Conservation (phyloP, 2,329 filamentous ascomycete genomes). For the Venturia asperata region DNA sequence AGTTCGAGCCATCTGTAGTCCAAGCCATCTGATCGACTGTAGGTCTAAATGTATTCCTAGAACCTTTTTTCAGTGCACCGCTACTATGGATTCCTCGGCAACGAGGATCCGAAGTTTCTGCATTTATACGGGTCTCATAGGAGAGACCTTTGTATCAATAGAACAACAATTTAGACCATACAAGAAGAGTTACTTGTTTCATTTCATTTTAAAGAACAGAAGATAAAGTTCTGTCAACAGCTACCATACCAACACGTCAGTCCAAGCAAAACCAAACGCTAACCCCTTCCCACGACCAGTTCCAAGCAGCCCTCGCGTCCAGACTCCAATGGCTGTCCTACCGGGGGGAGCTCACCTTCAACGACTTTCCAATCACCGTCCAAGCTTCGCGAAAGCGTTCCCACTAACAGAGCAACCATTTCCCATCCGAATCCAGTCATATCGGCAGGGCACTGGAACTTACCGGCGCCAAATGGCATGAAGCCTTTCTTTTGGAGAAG, state of each 20-base stretch:
- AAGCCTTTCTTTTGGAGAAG: not conserved
- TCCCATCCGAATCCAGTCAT: not conserved
- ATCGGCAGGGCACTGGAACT: conserved; percentile 2
- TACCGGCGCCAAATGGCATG: conserved; percentile 1
- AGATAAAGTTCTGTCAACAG: not conserved
- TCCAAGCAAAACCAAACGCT: not conserved
- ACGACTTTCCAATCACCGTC: not conserved
- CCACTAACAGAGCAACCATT: conserved; percentile 10
- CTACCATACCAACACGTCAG: not conserved
- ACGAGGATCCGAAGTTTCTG: too few species aligned
- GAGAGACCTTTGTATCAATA: too few species aligned
- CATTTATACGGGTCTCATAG: too few species aligned
- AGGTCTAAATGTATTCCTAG: too few species aligned
- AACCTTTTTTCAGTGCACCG: too few species aligned
- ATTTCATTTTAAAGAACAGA: too few species aligned
- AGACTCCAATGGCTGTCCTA: not conserved
- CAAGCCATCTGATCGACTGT: too few species aligned
- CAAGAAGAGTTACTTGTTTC: too few species aligned
- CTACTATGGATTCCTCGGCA: too few species aligned
- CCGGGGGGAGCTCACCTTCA: not conserved
- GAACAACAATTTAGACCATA: too few species aligned
- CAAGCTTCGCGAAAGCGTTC: not conserved
- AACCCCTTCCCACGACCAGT: not conserved
- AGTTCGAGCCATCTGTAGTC: too few species aligned
- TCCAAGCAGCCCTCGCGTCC: not conserved